Conservation (phyloP, 75 land plant species). For the Cryptomeria japonica region DNA sequence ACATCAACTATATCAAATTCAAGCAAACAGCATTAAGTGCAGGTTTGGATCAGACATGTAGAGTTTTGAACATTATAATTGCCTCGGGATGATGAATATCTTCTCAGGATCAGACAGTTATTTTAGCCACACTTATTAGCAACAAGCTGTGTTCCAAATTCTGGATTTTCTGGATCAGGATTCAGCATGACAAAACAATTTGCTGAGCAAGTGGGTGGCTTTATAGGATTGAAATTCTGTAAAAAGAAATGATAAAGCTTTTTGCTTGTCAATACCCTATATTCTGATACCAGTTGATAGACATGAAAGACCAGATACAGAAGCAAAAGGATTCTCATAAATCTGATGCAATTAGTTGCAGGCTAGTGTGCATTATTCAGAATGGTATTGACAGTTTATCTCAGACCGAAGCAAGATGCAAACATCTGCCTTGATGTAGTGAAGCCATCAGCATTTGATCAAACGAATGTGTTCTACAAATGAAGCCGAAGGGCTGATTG, state of each 20-base stretch:
- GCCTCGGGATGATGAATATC: too few relatives aligned
- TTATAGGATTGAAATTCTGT: slow-evolving; percentile 33
- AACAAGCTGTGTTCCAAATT: slow-evolving; percentile 22
- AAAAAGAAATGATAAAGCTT: slow-evolving; percentile 35
- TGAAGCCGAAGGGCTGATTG: too few relatives aligned
- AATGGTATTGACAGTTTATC: not conserved
- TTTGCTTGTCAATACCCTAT: slow-evolving; percentile 42
- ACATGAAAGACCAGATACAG: not conserved
- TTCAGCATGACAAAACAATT: slow-evolving; percentile 39
- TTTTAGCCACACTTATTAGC: slow-evolving; percentile 33
- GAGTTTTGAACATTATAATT: too few relatives aligned
- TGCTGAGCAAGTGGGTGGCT: slow-evolving; percentile 36
- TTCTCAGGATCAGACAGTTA: slow-evolving; percentile 26
- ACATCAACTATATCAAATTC: too few relatives aligned
- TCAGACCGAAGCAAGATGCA: too few relatives aligned
- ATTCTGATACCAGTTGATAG: slow-evolving; percentile 17
- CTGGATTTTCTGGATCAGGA: slow-evolving; percentile 39
- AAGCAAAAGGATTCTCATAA: not conserved
- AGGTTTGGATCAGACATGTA: too few relatives aligned
- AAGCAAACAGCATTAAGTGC: too few relatives aligned
- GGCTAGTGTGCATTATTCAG: not conserved
- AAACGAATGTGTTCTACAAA: too few relatives aligned
- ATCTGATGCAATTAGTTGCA: not conserved
- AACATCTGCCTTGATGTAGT: too few relatives aligned
- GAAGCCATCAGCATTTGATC: too few relatives aligned